Percentiles rank a stretch among this genome's conserved stretches.
These are phyloP conservation scores for Sporothrix luriei DNA, from an alignment of 2,329 filamentous ascomycete genomes.

Conservation along the genomic window DNA sequence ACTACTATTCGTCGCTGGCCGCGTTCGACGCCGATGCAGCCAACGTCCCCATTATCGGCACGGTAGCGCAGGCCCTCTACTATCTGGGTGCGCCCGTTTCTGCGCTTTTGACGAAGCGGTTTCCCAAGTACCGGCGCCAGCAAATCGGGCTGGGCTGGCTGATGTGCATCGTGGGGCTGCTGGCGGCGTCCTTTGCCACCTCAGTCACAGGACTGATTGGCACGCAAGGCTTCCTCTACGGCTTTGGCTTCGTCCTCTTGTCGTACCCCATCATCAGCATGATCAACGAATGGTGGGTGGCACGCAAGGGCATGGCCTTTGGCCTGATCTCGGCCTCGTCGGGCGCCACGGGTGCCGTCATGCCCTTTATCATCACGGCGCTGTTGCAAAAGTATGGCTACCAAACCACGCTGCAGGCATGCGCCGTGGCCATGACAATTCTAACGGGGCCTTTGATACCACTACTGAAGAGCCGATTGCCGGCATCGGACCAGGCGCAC, in stretches of 20 bases:
- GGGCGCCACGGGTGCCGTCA: constrained; percentile 53
- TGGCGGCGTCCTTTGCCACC: background rate
- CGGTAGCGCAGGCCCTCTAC: constrained; percentile 38
- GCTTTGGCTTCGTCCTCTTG: constrained; percentile 57
- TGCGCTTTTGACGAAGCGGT: constrained; percentile 45
- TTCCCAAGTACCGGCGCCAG: background rate
- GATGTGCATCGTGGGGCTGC: constrained; percentile 55
- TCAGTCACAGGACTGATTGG: background rate
- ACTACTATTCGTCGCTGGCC: background rate
- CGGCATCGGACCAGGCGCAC: background rate
- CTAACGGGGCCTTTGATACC: background rate
- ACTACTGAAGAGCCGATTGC: background rate
- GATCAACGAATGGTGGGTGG: constrained; percentile 65
- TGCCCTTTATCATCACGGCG: constrained; percentile 54
- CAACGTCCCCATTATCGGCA: constrained; percentile 49
- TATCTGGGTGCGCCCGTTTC: constrained; percentile 46
- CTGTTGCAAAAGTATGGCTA: background rate
- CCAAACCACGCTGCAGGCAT: background rate
- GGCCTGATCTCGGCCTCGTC: constrained; percentile 65
- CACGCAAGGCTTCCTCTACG: constrained; percentile 53
- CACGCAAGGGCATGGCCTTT: constrained; percentile 60
- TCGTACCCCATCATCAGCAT: constrained; percentile 61
- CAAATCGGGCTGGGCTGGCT: constrained; percentile 50
- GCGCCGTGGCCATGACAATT: background rate
- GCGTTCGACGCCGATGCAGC: background rate